Evolutionary conservation across 345 rosid species (phyloP).

Genomic region (Cardamine resedifolia): DNA sequence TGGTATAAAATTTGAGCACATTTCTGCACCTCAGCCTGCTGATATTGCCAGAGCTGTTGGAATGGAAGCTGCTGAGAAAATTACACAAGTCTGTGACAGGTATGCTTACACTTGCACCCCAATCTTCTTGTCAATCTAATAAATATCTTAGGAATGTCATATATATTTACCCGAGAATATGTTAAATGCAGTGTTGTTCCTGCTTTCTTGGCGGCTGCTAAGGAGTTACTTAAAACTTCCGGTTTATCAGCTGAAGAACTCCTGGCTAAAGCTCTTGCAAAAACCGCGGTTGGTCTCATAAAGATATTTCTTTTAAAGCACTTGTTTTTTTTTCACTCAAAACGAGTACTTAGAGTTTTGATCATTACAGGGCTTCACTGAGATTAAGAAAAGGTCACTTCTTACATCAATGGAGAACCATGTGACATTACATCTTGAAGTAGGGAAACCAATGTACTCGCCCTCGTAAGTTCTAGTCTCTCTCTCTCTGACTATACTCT

Average conservation of each 20-base stretch:
- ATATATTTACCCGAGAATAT: background rate
- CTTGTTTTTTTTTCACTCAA: background rate
- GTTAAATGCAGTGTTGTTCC: conserved; percentile 76
- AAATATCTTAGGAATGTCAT: background rate
- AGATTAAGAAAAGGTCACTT: conserved; percentile 83
- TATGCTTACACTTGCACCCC: conserved; percentile 31
- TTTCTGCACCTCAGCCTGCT: conserved; percentile 74
- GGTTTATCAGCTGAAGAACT: conserved; percentile 79
- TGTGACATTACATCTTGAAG: conserved; percentile 76
- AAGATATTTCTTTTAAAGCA: background rate
- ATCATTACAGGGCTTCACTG: conserved; percentile 75
- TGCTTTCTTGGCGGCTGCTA: conserved; percentile 76
- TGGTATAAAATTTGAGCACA: conserved; percentile 87
- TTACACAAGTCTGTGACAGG: conserved; percentile 88
- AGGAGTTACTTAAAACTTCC: conserved; percentile 65
- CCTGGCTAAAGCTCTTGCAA: conserved; percentile 94
- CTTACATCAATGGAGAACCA: conserved; percentile 85
- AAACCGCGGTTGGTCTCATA: conserved; percentile 60
- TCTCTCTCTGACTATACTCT: background rate
- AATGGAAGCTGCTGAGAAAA: conserved; percentile 66
- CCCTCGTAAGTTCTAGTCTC: conserved; percentile 61
- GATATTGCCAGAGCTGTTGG: conserved; percentile 91
- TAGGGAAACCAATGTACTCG: conserved; percentile 64
- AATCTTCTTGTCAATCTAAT: background rate
- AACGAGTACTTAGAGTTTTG: conserved; percentile 1